Base-by-base conservation (phyloP, 148 eudicot species). In the Agrostemma githago region DNA sequence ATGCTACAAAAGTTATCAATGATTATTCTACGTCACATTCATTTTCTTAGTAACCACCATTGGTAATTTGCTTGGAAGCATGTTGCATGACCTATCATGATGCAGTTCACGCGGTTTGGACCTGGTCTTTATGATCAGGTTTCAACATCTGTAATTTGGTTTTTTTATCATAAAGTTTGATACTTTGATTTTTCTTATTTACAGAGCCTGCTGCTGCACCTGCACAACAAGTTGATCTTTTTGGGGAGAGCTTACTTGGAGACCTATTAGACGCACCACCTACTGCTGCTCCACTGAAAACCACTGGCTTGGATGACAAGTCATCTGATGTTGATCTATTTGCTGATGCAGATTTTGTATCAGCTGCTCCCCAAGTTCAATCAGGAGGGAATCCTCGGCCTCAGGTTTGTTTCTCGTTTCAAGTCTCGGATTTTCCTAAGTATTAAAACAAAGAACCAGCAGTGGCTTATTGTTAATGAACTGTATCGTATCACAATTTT, bases 261-360 rank as follows among this genome's bases (percentile, higher is more conserved):
- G 97, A 91, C 71, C 82, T 95, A 72, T 70, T 90, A 83, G 97
- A 89, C 81, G 84, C 82, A 74, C 86, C 82, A 73, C 86, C 96
- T 59, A 58, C 84, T 48, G 46, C 88, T 76, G 79, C 68, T 84
- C 83, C 99, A 62, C 69, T 81, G 21, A 82, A 82, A 68, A 81
- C 65, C 63, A 73, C 83, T 72, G 68, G 72, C 57, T 77, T 67
- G 34, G 72, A 74, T 76, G 84, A 79, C 76, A 87, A 81, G 76
- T 70, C 85, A 21, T 76, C 92, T 77, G 92, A 85, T 71, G 96
- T 82, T 71, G 99, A 95, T 88, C 84, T 92, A 61, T 95, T 95
- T 86, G 97, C 97, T 64, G 99, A 92, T 88, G 96, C 97, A 60
- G 80, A 78, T 88, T 95, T 89, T 87, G 90, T 95, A 79, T 92